Evolutionary conservation across 257 asterid genomes (phyloP).

Genomic region (Dorcoceras hygrometricum): DNA sequence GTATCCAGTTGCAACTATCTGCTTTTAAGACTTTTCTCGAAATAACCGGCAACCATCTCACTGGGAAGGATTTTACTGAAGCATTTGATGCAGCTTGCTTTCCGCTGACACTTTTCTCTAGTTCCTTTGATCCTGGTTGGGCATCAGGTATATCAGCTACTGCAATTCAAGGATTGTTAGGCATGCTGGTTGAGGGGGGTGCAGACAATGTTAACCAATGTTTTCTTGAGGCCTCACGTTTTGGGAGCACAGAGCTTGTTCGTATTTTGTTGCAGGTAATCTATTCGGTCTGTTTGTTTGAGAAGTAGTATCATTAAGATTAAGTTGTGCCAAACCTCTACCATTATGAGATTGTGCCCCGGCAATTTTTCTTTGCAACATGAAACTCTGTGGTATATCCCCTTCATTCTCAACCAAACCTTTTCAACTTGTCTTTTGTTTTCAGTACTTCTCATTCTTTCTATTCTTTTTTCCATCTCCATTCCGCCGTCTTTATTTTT

Average conservation of each 20-base stretch:
- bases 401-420: background rate
- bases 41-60: conserved; percentile 88
- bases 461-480: conserved; percentile 6
- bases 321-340: background rate
- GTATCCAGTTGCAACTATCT: conserved; percentile 77
- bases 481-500: background rate
- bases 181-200: conserved; percentile 97
- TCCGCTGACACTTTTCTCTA: conserved; percentile 95
- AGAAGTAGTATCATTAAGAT: background rate
- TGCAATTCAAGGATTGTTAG: conserved; percentile 84
- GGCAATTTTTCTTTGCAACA: conserved; percentile 7
- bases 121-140: conserved; percentile 98
- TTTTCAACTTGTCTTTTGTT: conserved; percentile 1
- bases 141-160: conserved; percentile 96
- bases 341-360: background rate
- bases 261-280: conserved; percentile 93
- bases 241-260: conserved; percentile 99
- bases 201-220: conserved; percentile 99
- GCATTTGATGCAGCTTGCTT: conserved; percentile 99
- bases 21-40: conserved; percentile 95
- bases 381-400: background rate
- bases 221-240: conserved; percentile 97
- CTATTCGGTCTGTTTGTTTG: conserved; percentile 1
- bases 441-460: conserved; percentile 18
- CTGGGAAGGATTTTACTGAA: conserved; percentile 97